Evolutionary conservation across 345 rosid genomes (phyloP).

Genomic region (Trapa incisa): DNA sequence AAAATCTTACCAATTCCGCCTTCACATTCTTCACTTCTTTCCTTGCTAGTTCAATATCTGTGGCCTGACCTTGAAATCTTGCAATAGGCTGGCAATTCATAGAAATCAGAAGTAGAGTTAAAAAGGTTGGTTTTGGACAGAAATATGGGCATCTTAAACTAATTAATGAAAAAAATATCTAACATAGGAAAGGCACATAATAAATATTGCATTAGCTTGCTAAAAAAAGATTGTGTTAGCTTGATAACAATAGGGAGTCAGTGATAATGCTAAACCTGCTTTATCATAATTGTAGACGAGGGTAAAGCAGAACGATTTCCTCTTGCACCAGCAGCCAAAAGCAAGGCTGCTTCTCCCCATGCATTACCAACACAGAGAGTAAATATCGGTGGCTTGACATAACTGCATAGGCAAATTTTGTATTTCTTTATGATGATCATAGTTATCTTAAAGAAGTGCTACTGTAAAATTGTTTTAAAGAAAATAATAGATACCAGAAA

Average conservation of each 20-base stretch:
- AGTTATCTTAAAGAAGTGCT: not conserved
- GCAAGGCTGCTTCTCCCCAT: slow-evolving; percentile 98
- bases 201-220: too few species aligned
- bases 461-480: not conserved
- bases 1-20: slow-evolving; percentile 52
- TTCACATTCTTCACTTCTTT: slow-evolving; percentile 63
- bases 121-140: not conserved
- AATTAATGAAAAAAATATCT: too few species aligned
- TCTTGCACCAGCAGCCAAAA: slow-evolving; percentile 54
- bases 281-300: slow-evolving; percentile 60
- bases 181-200: not conserved
- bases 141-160: too few species aligned
- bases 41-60: slow-evolving; percentile 68
- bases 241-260: slow-evolving; percentile 8
- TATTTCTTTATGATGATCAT: not conserved
- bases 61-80: slow-evolving; percentile 92
- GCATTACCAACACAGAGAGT: slow-evolving; percentile 93
- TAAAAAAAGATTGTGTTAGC: not conserved
- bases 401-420: slow-evolving; percentile 26
- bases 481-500: not conserved
- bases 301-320: slow-evolving; percentile 63
- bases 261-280: slow-evolving; percentile 29
- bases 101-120: slow-evolving; percentile 2
- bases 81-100: slow-evolving; percentile 63
- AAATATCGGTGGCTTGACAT: slow-evolving; percentile 71